Evolutionary conservation across 495 filamentous ascomycete genomes (phyloP).

Genomic region (Darksidea phi): DNA sequence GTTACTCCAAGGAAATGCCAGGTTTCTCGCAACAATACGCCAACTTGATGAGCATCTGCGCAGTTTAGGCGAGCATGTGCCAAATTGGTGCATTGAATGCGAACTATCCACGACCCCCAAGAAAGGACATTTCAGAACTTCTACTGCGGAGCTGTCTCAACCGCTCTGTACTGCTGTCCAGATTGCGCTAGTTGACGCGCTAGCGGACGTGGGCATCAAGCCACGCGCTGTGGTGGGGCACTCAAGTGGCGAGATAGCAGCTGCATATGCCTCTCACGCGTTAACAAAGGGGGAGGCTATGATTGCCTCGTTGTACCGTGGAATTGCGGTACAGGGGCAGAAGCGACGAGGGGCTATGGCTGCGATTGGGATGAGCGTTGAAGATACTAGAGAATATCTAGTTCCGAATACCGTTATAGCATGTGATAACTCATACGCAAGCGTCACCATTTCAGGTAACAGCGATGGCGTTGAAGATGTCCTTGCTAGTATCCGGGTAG

Average conservation of each 20-base stretch:
- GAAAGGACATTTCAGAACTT: too few species aligned
- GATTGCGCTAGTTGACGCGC: conserved; percentile 2
- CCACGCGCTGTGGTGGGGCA: conserved; percentile 21
- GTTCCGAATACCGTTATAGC: not conserved
- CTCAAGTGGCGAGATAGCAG: conserved; percentile 25
- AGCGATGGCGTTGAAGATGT: conserved; percentile 1
- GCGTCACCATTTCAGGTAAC: conserved; percentile 23
- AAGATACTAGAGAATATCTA: not conserved
- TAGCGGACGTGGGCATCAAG: too few species aligned
- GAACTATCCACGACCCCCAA: too few species aligned
- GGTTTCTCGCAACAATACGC: not conserved
- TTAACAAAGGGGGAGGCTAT: conserved; percentile 10
- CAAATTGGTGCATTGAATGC: too few species aligned
- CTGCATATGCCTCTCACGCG: conserved; percentile 19
- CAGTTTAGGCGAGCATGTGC: too few species aligned
- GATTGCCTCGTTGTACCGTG: conserved; percentile 16
- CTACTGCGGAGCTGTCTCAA: not conserved
- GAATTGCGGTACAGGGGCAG: not conserved
- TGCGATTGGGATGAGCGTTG: not conserved
- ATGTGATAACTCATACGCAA: conserved; percentile 9
- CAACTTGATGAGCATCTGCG: too few species aligned
- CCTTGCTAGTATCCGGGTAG: not conserved
- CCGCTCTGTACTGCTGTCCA: not conserved
- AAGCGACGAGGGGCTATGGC: conserved; percentile 11
- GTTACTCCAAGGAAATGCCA: not conserved